Evolutionary conservation across 2,329 filamentous ascomycete genomes (phyloP), one percentile per base, ranked within the genome.

Genomic region (Didymella pomorum): DNA sequence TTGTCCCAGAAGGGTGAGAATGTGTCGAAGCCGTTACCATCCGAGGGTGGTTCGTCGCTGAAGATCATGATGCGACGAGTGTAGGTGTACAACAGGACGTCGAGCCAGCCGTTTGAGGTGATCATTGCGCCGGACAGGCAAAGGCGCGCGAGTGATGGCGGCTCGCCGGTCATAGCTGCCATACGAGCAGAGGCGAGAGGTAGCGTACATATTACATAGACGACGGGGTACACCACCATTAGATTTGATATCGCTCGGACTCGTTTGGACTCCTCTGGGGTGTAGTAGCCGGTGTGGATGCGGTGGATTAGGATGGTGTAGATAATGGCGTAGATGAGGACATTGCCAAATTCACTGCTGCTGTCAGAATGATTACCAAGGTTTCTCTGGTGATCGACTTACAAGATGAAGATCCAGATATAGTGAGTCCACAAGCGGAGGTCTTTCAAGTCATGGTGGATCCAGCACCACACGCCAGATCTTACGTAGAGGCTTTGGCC

Each of bases 401-500:
- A 71, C 69, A 81, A 79, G 23, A 83, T 70, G 66, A 85, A 89
- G 53, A 89, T 87, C 84, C 85, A 90, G 29, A 89, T 75, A 62
- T 89, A 89, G 67, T 89, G 87, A 0, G 86, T 81, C 62, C 82
- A 81, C 0, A 90, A 78, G 20, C 87, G 85, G 8, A 88, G 79
- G 2, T 77, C 71, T 41, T 82, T 79, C 63, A 84, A 85, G 16
- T 81, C 75, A 3, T 79, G 75, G 57, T 85, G 85, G 57, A 89
- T 83, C 87, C 87, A 90, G 71, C 87, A 89, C 81, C 88, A 91
- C 9, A 86, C 83, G 10, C 85, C 85, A 28, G 87, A 87, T 18
- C 87, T 81, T n/a, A 88, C 86, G 56, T 87, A 90, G 48, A 87
- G 75, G 42, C 78, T 76, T 4, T 72, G 66, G 2, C 76, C 72